Percentiles rank a stretch among this genome's conserved stretches.
Conservation (phyloP, 768 basidiomycete genomes). For the Pisolithus microcarpus region DNA sequence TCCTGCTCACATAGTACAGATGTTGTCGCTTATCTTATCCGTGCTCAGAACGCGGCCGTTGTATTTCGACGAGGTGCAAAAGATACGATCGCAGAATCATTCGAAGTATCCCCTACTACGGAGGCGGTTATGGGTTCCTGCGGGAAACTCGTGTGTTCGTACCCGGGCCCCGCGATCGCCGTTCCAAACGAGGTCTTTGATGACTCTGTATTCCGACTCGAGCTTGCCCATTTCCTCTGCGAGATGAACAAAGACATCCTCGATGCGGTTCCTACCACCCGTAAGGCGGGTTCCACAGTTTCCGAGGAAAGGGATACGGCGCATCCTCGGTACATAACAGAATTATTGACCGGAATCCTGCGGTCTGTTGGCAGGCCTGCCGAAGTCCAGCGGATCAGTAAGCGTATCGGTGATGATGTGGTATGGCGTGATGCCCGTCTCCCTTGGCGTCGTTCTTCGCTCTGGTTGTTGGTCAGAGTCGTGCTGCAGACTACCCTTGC, state of each 20-base stretch:
- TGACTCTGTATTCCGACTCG: slow-evolving; percentile 23
- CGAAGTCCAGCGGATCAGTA: slow-evolving; percentile 19
- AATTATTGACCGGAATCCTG: slow-evolving; percentile 40
- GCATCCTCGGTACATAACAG: slow-evolving; percentile 39
- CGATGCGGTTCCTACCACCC: slow-evolving; percentile 23
- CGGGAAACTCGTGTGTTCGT: slow-evolving; percentile 40
- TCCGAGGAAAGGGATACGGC: slow-evolving; percentile 13
- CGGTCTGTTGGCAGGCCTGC: slow-evolving; percentile 23
- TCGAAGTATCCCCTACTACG: slow-evolving; percentile 36
- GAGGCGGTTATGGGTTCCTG: slow-evolving; percentile 26
- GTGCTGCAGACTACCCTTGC: slow-evolving; percentile 27
- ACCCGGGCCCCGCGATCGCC: slow-evolving; percentile 37
- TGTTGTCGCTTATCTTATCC: slow-evolving; percentile 30
- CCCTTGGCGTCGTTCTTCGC: slow-evolving; percentile 32
- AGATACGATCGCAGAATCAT: slow-evolving; percentile 34
- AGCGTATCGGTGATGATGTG: slow-evolving; percentile 28
- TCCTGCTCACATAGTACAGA: slow-evolving; percentile 20
- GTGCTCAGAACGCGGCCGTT: slow-evolving; percentile 43
- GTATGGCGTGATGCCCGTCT: slow-evolving; percentile 9
- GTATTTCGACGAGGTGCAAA: slow-evolving; percentile 25
- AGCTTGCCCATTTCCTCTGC: slow-evolving; percentile 34
- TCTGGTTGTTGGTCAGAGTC: slow-evolving; percentile 32
- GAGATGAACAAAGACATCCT: slow-evolving; percentile 28
- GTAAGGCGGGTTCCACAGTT: slow-evolving; percentile 30
- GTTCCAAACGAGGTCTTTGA: slow-evolving; percentile 24